phyloP scores from a whole-genome alignment of 1,139 yeast species.

The Scheffersomyces illinoinensis region DNA sequence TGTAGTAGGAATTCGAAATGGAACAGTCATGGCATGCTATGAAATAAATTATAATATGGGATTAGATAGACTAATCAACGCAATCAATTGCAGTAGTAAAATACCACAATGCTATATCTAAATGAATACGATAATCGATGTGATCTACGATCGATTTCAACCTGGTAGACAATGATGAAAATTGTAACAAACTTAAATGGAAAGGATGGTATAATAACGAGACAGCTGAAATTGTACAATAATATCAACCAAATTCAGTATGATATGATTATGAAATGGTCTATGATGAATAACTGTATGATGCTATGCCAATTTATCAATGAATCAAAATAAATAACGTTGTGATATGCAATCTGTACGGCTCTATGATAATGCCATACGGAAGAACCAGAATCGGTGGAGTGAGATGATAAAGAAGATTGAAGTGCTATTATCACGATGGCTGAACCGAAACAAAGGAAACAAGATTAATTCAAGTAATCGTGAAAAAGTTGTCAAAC shows the following conservation, averaged over 20 bases:
- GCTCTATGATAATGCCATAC: neutral
- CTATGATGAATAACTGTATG: neutral
- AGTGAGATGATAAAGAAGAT: neutral
- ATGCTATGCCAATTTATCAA: neutral
- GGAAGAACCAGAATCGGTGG: neutral
- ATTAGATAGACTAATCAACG: neutral
- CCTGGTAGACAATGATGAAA: neutral
- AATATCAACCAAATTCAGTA: too few species aligned
- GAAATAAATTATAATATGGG: neutral
- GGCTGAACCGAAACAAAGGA: neutral
- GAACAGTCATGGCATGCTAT: constrained; percentile 30
- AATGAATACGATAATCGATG: neutral
- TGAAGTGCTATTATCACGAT: neutral
- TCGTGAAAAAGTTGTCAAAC: neutral
- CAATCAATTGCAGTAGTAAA: neutral
- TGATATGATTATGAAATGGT: neutral
- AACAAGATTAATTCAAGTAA: neutral
- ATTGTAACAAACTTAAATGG: too few species aligned
- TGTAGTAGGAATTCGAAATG: constrained; percentile 32
- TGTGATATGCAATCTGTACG: neutral
- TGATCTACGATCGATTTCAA: neutral
- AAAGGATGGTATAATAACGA: too few species aligned
- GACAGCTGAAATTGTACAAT: too few species aligned
- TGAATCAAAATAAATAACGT: neutral
- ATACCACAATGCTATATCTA: too few species aligned